Evolutionary conservation across 2,329 filamentous ascomycete species (phyloP).

Genomic region (Monosporascus sp.): DNA sequence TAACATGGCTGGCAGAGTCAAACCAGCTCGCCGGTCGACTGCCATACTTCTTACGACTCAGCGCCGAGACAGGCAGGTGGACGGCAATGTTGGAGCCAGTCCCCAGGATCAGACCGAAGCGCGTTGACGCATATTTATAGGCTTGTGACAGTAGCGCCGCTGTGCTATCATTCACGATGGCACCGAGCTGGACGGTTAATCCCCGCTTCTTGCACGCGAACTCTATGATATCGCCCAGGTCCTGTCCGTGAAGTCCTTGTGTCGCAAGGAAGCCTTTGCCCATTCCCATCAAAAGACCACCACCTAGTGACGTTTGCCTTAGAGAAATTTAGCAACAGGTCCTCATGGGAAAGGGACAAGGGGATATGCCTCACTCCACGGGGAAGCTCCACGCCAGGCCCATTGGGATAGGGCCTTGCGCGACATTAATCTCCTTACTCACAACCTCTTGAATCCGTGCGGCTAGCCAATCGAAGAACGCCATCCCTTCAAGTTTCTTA

Average conservation of each 20-base stretch:
- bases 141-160: slow-evolving; percentile 62
- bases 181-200: slow-evolving; percentile 50
- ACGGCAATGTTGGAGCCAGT: slow-evolving; percentile 64
- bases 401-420: slow-evolving; percentile 45
- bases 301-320: slow-evolving; percentile 60
- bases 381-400: slow-evolving; percentile 67
- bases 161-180: slow-evolving; percentile 63
- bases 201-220: slow-evolving; percentile 45
- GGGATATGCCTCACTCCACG: slow-evolving; percentile 51
- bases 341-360: background rate
- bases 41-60: slow-evolving; percentile 53
- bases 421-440: slow-evolving; percentile 34
- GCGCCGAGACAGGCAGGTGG: slow-evolving; percentile 54
- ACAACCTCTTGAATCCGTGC: slow-evolving; percentile 54
- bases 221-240: slow-evolving; percentile 55
- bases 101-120: slow-evolving; percentile 61
- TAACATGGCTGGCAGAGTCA: slow-evolving; percentile 53
- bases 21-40: slow-evolving; percentile 51
- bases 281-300: slow-evolving; percentile 57
- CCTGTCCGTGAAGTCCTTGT: slow-evolving; percentile 51
- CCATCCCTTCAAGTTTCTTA: slow-evolving; percentile 52
- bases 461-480: slow-evolving; percentile 67
- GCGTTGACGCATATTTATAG: slow-evolving; percentile 52
- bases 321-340: slow-evolving; percentile 18
- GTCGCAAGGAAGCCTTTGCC: slow-evolving; percentile 61